Evolutionary conservation across 2,329 filamentous ascomycete genomes (phyloP).

Genomic region (Chaetomiaceae sp.): DNA sequence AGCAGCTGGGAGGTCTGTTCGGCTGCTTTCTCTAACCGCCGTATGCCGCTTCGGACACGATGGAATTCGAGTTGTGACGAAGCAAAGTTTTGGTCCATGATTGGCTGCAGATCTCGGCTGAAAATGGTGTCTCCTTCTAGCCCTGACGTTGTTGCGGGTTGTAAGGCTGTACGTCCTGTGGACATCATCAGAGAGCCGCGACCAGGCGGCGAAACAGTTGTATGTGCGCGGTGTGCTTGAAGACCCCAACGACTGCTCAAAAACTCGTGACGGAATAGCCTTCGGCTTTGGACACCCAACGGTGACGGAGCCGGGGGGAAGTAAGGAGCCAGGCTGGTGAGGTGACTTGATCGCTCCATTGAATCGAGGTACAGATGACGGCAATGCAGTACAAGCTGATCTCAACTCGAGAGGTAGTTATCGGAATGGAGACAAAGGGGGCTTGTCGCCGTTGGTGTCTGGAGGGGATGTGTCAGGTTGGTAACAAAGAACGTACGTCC

Average conservation of each 20-base stretch:
- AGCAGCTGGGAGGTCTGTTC: not conserved
- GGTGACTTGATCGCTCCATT: slow-evolving; percentile 1
- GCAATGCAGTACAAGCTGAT: not conserved
- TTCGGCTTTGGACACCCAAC: not conserved
- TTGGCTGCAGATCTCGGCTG: not conserved
- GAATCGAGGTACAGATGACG: not conserved
- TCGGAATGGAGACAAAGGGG: not conserved
- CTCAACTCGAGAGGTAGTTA: not conserved
- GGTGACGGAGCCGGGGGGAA: not conserved
- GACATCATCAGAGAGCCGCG: not conserved
- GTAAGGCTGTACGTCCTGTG: not conserved
- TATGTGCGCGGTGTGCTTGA: not conserved
- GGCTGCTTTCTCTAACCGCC: not conserved
- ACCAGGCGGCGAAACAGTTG: not conserved
- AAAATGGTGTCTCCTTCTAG: not conserved
- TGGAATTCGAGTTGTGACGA: not conserved
- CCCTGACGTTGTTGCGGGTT: not conserved
- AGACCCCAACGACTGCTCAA: slow-evolving; percentile 11
- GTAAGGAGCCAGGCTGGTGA: slow-evolving; percentile 2
- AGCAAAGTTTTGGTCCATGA: not conserved
- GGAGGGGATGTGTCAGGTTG: too few species aligned
- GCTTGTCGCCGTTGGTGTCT: too few species aligned
- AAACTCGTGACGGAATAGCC: slow-evolving; percentile 4
- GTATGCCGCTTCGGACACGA: not conserved
- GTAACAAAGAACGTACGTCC: not conserved